These are phyloP conservation scores for Acer saccharum DNA, from an alignment of 345 rosid genomes.

Conservation along the genomic window DNA sequence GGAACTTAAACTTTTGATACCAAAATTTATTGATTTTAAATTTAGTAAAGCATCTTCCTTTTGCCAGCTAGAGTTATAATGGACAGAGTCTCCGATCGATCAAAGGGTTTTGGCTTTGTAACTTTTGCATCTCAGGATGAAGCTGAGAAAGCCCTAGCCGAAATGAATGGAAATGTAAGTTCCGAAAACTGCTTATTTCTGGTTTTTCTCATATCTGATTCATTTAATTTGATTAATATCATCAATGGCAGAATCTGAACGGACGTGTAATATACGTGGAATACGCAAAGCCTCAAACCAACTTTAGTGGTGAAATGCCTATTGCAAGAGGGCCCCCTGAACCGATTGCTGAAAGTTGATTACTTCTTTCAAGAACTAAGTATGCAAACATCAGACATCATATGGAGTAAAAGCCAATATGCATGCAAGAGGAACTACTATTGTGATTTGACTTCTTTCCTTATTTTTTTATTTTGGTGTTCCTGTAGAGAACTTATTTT, in stretches of 20 bases:
- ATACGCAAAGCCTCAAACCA: slow-evolving; percentile 60
- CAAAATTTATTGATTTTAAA: neutral
- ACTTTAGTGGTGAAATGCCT: slow-evolving; percentile 43
- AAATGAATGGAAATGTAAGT: slow-evolving; percentile 74
- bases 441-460: neutral
- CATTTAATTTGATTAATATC: neutral
- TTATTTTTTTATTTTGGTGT: neutral
- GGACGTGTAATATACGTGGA: slow-evolving; percentile 76
- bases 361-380: neutral
- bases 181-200: neutral
- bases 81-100: slow-evolving; percentile 67
- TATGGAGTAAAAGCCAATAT: neutral
- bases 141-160: slow-evolving; percentile 58
- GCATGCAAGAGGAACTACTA: neutral
- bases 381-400: neutral
- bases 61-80: slow-evolving; percentile 57
- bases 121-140: slow-evolving; percentile 82
- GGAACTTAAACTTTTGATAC: neutral
- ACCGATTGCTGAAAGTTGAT: slow-evolving; percentile 15
- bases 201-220: neutral
- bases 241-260: slow-evolving; percentile 47
- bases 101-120: slow-evolving; percentile 88
- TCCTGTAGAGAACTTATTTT: neutral
- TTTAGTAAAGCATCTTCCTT: neutral
- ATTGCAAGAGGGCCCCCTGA: slow-evolving; percentile 89